Base-by-base conservation (phyloP, 768 basidiomycete species). In the Tulasnella sp. region DNA sequence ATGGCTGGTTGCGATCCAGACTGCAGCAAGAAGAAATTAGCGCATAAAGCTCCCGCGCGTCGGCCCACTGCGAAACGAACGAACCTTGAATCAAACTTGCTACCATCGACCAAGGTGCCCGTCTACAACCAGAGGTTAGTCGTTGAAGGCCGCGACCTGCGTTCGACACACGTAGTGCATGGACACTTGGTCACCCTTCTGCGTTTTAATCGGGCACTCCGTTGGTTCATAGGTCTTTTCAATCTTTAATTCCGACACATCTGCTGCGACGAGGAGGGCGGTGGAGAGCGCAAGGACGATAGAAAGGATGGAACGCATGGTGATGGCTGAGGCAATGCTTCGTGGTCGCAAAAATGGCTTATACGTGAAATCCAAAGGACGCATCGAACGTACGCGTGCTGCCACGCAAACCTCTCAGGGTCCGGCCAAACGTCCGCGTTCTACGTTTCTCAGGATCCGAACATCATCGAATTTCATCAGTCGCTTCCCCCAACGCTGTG, bases 71-170 rank as follows among this genome's bases (percentile, higher is more conserved):
- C 7, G 36, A 2, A 6, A 9, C 7, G 21, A 49, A 64, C 75
- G 6, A 64, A 84, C 78, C 88, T 91, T 7, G 89, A 92, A 69
- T 97, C 92, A 64, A 97, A 97, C 67, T 92, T 85, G 58, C 77
- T 76, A 6, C 90, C 90, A 8, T 76, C 69, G 63, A 81, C 23
- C 49, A 97, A 69, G 7, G 77, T 93, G 3, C 92, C 93, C 3
- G 87, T 89, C 80, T 93, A 68, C 17, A 58, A 46, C 31, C 8
- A 12, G 21, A 5, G 19, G 17, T 27, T 21, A 51, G 17, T 27
- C 36, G 25, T 15, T 14, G 27, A 37, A 36, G 7, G 3, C 15
- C 19, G 32, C 55, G 12, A 15, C 31, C 12, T 37, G 14, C 12
- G 31, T 4, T 39, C 1, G 32, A 74, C 75, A 65, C 67, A 89